Percentiles rank a stretch among this genome's conserved stretches.
These are phyloP conservation scores for Oenanthe sinensis DNA, from an alignment of 129 eudicot genomes.

Conservation along the genomic window DNA sequence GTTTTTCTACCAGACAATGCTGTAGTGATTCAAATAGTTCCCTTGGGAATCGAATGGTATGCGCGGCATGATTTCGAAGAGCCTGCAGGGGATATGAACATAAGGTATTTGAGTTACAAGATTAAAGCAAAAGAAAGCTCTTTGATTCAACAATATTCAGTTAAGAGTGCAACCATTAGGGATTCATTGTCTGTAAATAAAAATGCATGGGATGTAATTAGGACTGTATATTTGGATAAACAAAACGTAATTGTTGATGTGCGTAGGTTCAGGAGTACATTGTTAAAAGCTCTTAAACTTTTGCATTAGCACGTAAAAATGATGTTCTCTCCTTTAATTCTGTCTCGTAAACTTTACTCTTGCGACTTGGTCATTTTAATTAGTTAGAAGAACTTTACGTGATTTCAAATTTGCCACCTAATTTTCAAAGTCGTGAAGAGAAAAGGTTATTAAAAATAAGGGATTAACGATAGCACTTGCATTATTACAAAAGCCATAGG, in stretches of 20 bases:
- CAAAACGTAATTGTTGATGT: conserved; percentile 59
- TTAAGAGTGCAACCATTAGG: conserved; percentile 36
- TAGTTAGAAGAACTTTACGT: neutral
- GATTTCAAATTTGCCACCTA: neutral
- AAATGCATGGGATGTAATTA: conserved; percentile 44
- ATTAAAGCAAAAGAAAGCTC: conserved; percentile 50
- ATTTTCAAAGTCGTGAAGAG: neutral
- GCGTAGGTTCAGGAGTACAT: conserved; percentile 37
- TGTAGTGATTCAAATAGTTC: conserved; percentile 47
- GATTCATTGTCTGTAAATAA: conserved; percentile 36
- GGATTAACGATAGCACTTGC: too few relatives aligned
- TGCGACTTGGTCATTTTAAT: neutral
- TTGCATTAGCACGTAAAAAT: conserved; percentile 11
- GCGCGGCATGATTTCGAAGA: conserved; percentile 42
- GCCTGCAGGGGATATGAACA: conserved; percentile 44
- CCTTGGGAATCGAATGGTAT: conserved; percentile 36
- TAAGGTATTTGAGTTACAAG: conserved; percentile 52
- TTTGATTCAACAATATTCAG: conserved; percentile 33
- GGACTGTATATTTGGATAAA: conserved; percentile 35
- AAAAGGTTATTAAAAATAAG: neutral
- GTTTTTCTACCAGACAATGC: conserved; percentile 48
- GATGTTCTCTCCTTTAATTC: neutral
- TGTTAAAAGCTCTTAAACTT: conserved; percentile 28
- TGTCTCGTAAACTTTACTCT: neutral
- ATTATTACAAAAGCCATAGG: too few relatives aligned